These are phyloP conservation scores for Aspergillus pseudotamarii DNA, from an alignment of 2,329 filamentous ascomycete genomes.

Conservation along the genomic window DNA sequence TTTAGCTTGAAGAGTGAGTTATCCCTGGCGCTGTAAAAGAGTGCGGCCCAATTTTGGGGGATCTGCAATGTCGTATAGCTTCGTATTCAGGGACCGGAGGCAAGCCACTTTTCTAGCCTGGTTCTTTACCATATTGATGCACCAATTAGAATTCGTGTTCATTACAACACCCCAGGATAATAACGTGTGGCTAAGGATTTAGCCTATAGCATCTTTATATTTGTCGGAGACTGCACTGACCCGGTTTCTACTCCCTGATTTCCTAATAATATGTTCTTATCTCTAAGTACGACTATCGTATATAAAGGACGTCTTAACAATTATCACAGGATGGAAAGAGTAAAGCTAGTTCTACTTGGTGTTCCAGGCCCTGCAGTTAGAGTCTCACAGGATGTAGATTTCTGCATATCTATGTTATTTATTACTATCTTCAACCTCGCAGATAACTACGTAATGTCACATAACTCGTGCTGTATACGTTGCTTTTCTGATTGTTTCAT, in stretches of 20 bases:
- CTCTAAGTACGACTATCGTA: neutral
- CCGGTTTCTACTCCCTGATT: neutral
- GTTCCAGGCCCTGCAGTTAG: no score
- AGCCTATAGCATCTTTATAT: neutral
- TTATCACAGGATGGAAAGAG: neutral
- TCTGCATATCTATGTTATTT: no score
- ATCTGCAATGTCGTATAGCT: constrained; percentile 1
- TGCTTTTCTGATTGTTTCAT: no score
- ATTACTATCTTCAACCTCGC: no score
- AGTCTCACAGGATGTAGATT: no score
- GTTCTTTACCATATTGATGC: neutral
- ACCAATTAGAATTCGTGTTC: neutral
- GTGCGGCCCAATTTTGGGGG: neutral
- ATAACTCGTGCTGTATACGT: no score
- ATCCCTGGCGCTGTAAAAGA: neutral
- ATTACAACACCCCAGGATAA: neutral
- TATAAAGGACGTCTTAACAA: no score
- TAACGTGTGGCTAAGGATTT: neutral
- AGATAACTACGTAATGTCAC: no score
- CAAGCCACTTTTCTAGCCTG: neutral
- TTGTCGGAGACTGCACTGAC: neutral
- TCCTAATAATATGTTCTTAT: no score
- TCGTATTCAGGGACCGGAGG: neutral
- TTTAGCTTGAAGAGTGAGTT: neutral
- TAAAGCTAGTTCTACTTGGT: neutral